Percentiles rank a stretch among this genome's conserved stretches.
Evolutionary conservation across 495 filamentous ascomycete genomes (phyloP).

Genomic region (Aspergillus asperescens): DNA sequence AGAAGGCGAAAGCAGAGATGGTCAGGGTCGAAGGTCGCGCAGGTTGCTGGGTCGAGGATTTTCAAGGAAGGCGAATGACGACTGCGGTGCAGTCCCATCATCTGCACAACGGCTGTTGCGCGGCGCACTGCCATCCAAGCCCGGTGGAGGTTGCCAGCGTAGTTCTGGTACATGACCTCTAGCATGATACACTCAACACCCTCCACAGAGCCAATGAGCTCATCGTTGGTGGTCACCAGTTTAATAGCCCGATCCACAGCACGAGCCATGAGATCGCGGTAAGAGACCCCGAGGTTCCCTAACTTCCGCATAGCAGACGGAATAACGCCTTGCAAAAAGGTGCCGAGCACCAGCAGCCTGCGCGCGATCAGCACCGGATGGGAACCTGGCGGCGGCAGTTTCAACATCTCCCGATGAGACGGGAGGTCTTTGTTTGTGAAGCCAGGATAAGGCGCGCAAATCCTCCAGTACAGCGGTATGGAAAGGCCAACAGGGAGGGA

Average conservation of each 20-base stretch:
- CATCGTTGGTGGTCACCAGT: conserved; percentile 44
- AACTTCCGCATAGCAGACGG: conserved; percentile 16
- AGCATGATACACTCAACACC: conserved; percentile 47
- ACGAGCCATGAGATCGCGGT: conserved; percentile 26
- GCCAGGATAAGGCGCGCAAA: conserved; percentile 23
- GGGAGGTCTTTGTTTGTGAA: not conserved
- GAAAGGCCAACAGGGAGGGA: conserved; percentile 24
- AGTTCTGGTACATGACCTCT: conserved; percentile 41
- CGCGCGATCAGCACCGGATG: conserved; percentile 45
- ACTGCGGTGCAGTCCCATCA: conserved; percentile 8
- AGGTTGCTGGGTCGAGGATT: conserved; percentile 17
- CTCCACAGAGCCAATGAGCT: conserved; percentile 41
- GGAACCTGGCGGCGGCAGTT: conserved; percentile 29
- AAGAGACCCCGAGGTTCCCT: not conserved
- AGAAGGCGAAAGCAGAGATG: conserved; percentile 27
- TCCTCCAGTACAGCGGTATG: conserved; percentile 21
- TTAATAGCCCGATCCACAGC: conserved; percentile 33
- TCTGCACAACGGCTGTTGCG: conserved; percentile 21
- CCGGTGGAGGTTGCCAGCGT: conserved; percentile 42
- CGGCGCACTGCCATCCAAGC: conserved; percentile 40
- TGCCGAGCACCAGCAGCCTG: conserved; percentile 40
- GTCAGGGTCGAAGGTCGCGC: conserved; percentile 12
- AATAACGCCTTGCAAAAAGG: conserved; percentile 37
- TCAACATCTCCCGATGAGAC: conserved; percentile 28
- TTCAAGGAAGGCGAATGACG: not conserved